Evolutionary conservation across 2,329 filamentous ascomycete genomes (phyloP).

Genomic region (Scedosporium apiospermum): DNA sequence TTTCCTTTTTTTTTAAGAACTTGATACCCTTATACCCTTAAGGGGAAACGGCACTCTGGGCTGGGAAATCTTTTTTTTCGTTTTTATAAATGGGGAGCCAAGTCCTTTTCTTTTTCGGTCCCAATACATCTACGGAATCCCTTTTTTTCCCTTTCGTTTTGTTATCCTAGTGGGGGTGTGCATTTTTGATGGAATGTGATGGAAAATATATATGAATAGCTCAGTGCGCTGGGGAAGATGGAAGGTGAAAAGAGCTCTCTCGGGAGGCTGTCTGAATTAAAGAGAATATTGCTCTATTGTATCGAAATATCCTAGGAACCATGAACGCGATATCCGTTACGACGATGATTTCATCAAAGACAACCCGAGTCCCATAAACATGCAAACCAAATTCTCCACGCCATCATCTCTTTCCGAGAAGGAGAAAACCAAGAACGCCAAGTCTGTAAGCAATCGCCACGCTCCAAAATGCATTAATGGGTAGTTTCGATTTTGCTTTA

Average conservation of each 20-base stretch:
- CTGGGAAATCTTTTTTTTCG: too few species aligned
- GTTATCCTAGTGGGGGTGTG: background rate
- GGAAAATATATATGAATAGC: too few species aligned
- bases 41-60: background rate
- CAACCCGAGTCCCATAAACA: background rate
- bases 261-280: too few species aligned
- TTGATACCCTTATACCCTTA: background rate
- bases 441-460: background rate
- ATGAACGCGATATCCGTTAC: background rate
- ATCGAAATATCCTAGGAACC: background rate
- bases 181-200: too few species aligned
- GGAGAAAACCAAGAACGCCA: background rate
- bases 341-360: background rate
- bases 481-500: slow-evolving; percentile 8
- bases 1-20: too few species aligned
- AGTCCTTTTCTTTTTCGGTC: too few species aligned
- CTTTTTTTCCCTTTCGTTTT: background rate
- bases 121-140: too few species aligned
- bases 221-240: too few species aligned
- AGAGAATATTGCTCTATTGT: background rate
- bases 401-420: background rate
- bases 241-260: too few species aligned
- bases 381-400: background rate
- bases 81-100: too few species aligned
- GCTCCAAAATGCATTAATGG: background rate